Conservation (phyloP, 78 protist species). For the Dictyostelium discoideum region DNA sequence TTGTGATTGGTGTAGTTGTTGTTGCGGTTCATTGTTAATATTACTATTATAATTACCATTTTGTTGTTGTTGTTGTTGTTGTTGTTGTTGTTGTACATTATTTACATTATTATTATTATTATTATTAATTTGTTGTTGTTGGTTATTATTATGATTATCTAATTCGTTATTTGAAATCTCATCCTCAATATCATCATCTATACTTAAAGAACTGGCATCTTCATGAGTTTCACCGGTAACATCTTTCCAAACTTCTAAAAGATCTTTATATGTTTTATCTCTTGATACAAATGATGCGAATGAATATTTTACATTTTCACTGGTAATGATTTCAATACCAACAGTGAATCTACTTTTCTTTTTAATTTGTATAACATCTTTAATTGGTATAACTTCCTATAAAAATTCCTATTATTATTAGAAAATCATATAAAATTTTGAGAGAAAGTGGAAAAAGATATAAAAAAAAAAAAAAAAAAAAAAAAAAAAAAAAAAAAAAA, state of each 20-base stretch:
- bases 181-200: conserved; percentile 60
- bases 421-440: not conserved
- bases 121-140: not conserved
- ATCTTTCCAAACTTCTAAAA: conserved; percentile 49
- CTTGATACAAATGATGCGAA: conserved; percentile 76
- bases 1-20: not conserved
- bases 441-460: not conserved
- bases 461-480: not conserved
- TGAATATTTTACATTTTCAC: conserved; percentile 13
- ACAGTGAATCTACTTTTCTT: conserved; percentile 49
- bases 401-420: not conserved
- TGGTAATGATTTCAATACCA: conserved; percentile 38
- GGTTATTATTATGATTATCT: conserved; percentile 7
- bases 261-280: conserved; percentile 68
- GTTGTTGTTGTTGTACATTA: not conserved
- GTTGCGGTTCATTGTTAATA: not conserved
- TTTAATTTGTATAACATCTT: conserved; percentile 28
- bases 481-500: not conserved
- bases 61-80: not conserved
- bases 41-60: not conserved
- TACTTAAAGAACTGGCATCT: conserved; percentile 57
- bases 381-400: conserved; percentile 39
- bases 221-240: conserved; percentile 76
- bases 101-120: conserved; percentile 16
- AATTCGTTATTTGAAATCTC: conserved; percentile 11